These are phyloP conservation scores for Curvularia eragrostidis DNA, from an alignment of 2,329 filamentous ascomycete species.

Conservation along the genomic window DNA sequence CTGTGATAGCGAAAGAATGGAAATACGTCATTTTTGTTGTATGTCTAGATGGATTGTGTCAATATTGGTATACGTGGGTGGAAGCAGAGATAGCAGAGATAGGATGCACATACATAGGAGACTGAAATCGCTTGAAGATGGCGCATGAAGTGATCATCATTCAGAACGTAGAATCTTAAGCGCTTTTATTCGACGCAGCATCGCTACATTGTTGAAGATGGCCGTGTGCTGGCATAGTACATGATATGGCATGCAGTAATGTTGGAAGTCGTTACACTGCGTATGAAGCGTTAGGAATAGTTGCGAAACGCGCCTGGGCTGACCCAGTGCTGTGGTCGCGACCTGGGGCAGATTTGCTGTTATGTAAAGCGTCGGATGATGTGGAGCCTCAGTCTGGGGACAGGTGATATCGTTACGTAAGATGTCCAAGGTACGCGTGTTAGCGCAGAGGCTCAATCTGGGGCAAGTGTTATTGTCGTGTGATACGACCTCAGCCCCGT, in stretches of 20 bases:
- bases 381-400: conserved; percentile 12
- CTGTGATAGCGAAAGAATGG: conserved; percentile 5
- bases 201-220: neutral
- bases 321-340: conserved; percentile 13
- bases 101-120: conserved; percentile 1
- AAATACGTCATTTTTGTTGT: conserved; percentile 7
- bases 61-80: conserved; percentile 3
- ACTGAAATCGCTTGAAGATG: neutral
- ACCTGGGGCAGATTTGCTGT: conserved; percentile 16
- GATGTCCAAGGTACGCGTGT: neutral
- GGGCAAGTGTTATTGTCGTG: conserved; percentile 10
- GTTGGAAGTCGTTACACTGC: neutral
- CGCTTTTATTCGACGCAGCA: neutral
- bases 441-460: conserved; percentile 11
- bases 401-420: conserved; percentile 10
- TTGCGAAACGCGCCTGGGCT: conserved; percentile 4
- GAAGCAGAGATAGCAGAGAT: conserved; percentile 6
- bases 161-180: neutral
- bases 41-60: conserved; percentile 5
- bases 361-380: conserved; percentile 7
- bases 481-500: no score
- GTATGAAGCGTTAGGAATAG: neutral
- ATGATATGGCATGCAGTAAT: neutral
- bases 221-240: neutral
- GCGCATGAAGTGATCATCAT: neutral